These are phyloP conservation scores for Exophiala viscosa DNA, from an alignment of 2,329 filamentous ascomycete species.

Conservation along the genomic window DNA sequence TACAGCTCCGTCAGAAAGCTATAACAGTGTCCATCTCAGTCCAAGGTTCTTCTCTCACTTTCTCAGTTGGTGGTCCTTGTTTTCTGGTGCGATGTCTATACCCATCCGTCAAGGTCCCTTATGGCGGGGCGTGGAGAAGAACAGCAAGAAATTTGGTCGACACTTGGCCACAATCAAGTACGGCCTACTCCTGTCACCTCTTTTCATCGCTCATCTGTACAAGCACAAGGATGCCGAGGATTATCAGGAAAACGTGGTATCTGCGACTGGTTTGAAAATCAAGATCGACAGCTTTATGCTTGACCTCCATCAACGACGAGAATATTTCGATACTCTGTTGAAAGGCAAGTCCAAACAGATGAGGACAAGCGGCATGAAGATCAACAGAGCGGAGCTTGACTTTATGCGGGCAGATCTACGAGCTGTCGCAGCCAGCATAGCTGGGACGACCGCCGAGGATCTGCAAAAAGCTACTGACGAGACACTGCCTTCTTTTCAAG, in stretches of 20 bases:
- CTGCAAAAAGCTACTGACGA: slow-evolving; percentile 65
- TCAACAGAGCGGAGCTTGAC: slow-evolving; percentile 90
- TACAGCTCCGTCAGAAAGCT: slow-evolving; percentile 75
- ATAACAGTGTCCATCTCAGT: slow-evolving; percentile 92
- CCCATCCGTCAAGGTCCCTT: slow-evolving; percentile 88
- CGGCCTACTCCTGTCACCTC: slow-evolving; percentile 81
- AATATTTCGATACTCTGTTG: slow-evolving; percentile 81
- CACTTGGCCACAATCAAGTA: slow-evolving; percentile 99
- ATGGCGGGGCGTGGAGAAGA: slow-evolving; percentile 91
- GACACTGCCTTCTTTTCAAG: slow-evolving; percentile 54
- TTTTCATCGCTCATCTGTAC: slow-evolving; percentile 96
- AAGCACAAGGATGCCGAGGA: slow-evolving; percentile 96
- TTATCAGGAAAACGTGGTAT: slow-evolving; percentile 71
- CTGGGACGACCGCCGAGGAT: slow-evolving; percentile 72
- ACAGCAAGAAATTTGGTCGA: slow-evolving; percentile 95
- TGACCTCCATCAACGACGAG: slow-evolving; percentile 87
- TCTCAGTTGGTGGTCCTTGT: slow-evolving; percentile 96
- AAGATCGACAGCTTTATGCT: slow-evolving; percentile 96
- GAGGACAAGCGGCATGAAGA: slow-evolving; percentile 87
- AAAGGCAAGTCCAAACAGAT: slow-evolving; percentile 72
- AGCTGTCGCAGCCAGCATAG: slow-evolving; percentile 86
- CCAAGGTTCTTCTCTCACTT: slow-evolving; percentile 98
- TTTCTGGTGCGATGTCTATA: slow-evolving; percentile 89
- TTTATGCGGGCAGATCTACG: slow-evolving; percentile 87
- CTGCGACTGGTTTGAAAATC: slow-evolving; percentile 93